Evolutionary conservation across 306 rosid genomes (phyloP), one percentile per base, ranked within the genome.

Genomic region (Vigna nakashimae): DNA sequence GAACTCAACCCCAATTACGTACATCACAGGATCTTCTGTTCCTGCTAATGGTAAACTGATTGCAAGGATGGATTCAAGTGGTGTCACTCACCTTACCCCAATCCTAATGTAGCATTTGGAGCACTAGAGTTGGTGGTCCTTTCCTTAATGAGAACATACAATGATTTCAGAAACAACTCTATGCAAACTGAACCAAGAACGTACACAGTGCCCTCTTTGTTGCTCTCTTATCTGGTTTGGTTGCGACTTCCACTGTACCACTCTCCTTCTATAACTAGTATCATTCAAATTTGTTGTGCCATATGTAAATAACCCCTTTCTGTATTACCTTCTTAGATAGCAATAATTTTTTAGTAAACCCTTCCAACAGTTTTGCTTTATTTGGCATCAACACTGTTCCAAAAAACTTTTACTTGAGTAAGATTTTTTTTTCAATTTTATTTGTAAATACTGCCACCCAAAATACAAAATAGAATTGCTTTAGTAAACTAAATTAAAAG

Each of bases 21-120:
- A 20, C 91, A 87, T 85, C 91, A 90, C 46, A 88, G 96, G 92
- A 83, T 79, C 92, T 69, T 92, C 93, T 15, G 90, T 90, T 80
- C 93, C 92, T 40, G 72, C 68, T 49, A 78, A 82, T 80, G 87
- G 90, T 48, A 63, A 9, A 87, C 90, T 18, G 89, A 90, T 6
- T 90, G 97, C 78, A 73, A 2, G 0, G 90, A 84, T 71, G 96
- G 91, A 77, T 92, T 92, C 76, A 77, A 65, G 74, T 64, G 93
- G 93, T 79, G 72, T 58, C 43, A 88, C 58, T 84, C 82, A 17
- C 67, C 80, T 22, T 0, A 75, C 9, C 91, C 86, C 2, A 89
- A 90, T 69, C 92, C 91, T 4, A 90, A 90, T 79, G 74, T 89
- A 57, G 96, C 92, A 34, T 50, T 82, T 80, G 91, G 97, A 55